Percentiles rank a stretch among this genome's conserved stretches.
Evolutionary conservation across 352 stramenopile genomes (phyloP).

Genomic region (Phytophthora ramorum): DNA sequence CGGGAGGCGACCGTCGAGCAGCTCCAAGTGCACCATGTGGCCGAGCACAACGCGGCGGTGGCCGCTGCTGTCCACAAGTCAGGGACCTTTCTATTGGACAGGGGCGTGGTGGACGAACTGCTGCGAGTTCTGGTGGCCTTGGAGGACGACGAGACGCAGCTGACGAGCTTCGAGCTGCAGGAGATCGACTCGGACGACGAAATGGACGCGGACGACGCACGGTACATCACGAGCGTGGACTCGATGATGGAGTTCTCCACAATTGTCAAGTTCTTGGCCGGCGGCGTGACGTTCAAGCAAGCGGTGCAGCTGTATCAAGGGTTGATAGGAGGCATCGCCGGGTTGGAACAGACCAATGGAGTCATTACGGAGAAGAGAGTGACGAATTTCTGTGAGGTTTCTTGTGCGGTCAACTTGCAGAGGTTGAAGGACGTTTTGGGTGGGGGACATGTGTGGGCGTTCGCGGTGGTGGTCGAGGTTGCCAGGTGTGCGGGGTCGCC

Average conservation of each 20-base stretch:
- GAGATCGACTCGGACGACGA: conserved; percentile 14
- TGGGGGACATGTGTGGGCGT: conserved; percentile 22
- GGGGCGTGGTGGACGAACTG: conserved; percentile 25
- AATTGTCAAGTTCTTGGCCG: conserved; percentile 19
- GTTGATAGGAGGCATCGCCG: conserved; percentile 15
- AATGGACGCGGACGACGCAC: conserved; percentile 27
- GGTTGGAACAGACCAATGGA: conserved; percentile 1
- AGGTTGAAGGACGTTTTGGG: conserved; percentile 23
- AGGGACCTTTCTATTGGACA: conserved; percentile 22
- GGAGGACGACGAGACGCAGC: background rate
- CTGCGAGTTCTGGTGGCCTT: background rate
- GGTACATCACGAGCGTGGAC: conserved; percentile 12
- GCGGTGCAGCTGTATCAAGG: conserved; percentile 18
- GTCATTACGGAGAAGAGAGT: conserved; percentile 12
- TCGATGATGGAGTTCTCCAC: conserved; percentile 20
- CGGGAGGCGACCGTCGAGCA: background rate
- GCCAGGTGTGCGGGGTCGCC: conserved; percentile 18
- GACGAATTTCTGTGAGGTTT: conserved; percentile 17
- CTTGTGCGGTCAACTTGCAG: conserved; percentile 35
- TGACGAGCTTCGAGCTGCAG: conserved; percentile 17
- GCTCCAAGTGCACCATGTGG: background rate
- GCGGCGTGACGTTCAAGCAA: conserved; percentile 30
- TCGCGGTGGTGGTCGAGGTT: conserved; percentile 22
- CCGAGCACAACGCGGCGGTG: conserved; percentile 7
- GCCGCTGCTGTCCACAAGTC: background rate